These are phyloP conservation scores for Solanum peruvianum DNA, from an alignment of 257 asterid genomes.

Conservation along the genomic window DNA sequence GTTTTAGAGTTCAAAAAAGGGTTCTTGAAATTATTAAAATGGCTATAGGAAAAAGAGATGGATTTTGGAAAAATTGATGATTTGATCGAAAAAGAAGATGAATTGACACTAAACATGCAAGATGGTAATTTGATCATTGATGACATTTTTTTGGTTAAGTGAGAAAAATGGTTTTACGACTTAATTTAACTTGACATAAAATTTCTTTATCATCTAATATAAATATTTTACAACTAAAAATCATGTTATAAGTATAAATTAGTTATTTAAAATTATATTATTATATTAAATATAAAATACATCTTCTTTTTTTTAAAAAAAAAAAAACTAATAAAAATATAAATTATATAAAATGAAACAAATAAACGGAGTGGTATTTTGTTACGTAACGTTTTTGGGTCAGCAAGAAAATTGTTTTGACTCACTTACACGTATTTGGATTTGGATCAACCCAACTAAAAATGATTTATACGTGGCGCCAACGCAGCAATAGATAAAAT, in stretches of 20 bases:
- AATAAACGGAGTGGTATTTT: neutral
- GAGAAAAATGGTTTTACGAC: too few species aligned
- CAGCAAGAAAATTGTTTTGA: neutral
- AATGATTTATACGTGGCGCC: too few species aligned
- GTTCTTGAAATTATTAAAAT: slow-evolving; percentile 6
- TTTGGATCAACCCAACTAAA: neutral
- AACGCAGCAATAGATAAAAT: too few species aligned
- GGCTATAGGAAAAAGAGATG: slow-evolving; percentile 8
- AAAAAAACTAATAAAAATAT: too few species aligned
- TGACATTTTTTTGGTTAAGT: neutral
- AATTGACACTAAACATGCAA: neutral
- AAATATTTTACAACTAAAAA: too few species aligned
- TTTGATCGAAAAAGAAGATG: neutral
- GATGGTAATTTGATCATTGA: neutral
- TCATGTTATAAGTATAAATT: too few species aligned
- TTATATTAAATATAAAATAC: too few species aligned
- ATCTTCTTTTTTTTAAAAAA: too few species aligned
- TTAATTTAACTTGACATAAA: too few species aligned
- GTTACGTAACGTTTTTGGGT: neutral
- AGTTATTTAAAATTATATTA: too few species aligned
- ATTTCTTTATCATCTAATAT: too few species aligned
- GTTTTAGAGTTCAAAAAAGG: neutral
- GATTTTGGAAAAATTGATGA: slow-evolving; percentile 3
- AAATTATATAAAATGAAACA: too few species aligned
- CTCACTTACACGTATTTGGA: neutral